Conservation (phyloP, 2,329 filamentous ascomycete species). For the Aureobasidium pullulans region DNA sequence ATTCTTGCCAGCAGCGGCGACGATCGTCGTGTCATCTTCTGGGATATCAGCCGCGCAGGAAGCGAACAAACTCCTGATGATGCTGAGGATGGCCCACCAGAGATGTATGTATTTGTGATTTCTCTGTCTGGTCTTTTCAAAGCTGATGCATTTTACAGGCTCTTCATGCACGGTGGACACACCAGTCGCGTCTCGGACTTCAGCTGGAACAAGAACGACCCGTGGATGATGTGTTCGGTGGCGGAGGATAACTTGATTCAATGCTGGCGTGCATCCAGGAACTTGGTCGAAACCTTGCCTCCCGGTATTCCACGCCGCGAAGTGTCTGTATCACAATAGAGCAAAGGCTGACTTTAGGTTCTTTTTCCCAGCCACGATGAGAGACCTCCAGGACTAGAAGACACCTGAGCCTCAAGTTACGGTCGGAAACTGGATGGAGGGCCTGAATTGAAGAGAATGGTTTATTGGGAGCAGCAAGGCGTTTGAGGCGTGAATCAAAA, state of each 20-base stretch:
- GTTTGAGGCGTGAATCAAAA: neutral
- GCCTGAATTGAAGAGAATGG: neutral
- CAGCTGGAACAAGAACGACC: slow-evolving; percentile 94
- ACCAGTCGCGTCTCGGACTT: slow-evolving; percentile 96
- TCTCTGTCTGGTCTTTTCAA: slow-evolving; percentile 16
- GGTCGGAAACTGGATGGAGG: neutral
- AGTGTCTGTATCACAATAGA: slow-evolving; percentile 17
- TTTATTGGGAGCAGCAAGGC: slow-evolving; percentile 8
- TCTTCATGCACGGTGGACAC: slow-evolving; percentile 99
- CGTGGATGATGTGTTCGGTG: slow-evolving; percentile 91
- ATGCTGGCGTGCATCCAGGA: slow-evolving; percentile 51
- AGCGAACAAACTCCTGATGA: slow-evolving; percentile 95
- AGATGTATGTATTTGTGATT: slow-evolving; percentile 57
- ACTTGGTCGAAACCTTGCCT: slow-evolving; percentile 29
- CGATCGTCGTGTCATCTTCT: slow-evolving; percentile 89
- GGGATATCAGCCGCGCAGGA: slow-evolving; percentile 86
- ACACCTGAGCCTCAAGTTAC: neutral
- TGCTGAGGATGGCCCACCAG: slow-evolving; percentile 86
- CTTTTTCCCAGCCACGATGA: neutral
- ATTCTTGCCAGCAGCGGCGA: slow-evolving; percentile 89
- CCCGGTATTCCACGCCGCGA: slow-evolving; percentile 26
- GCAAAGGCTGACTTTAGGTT: neutral
- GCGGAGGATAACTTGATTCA: slow-evolving; percentile 96
- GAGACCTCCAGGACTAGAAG: slow-evolving; percentile 13
- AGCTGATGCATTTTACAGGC: slow-evolving; percentile 38